Evolutionary conservation across 2,329 filamentous ascomycete genomes (phyloP), one percentile per base, ranked within the genome.

Genomic region (Metarhizium sp.): DNA sequence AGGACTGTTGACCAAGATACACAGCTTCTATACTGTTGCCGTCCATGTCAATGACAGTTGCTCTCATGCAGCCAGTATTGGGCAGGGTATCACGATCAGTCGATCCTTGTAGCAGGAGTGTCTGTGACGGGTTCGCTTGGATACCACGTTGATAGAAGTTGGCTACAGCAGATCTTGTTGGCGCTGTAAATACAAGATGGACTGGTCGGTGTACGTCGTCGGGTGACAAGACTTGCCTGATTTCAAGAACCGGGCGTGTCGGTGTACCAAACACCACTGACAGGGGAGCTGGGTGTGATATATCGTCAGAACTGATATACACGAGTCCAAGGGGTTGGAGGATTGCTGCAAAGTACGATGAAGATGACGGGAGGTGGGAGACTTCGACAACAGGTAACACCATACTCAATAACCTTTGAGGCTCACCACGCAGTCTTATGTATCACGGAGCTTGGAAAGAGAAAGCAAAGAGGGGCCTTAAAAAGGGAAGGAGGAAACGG

Each of bases 11-110:
- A 38, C 69, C 68, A 45, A 63, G 61, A 43, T 84, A 87, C 51
- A 92, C 82, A 34, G 89, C 87, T 66, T 94, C 88, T 66, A 95
- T 84, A 62, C 81, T 87, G 73, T 95, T 95, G 52, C 88, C 88
- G 72, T 95, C 90, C 54, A 89, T 79, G 69, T 95, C 90, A 58
- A 84, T 79, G 45, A 90, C 84, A 77, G 73, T 82, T 75, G 70
- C 80, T 72, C 64, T 69, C 50, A 56, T 51, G 50, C 56, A 55
- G 50, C 57, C 61, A 55, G 45, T 55, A 54, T 25, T 58, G 42
- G 49, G 50, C 18, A 16, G 40, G 18, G 29, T 45, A 43, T 20
- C 14, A 29, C 13, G 10, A 20, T 34, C 55, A 13, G 13, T 29
- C 16, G 3, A 11, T 13, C 2, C 18, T 34, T 47, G 16, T n/a